Conservation (phyloP, 768 basidiomycete genomes). For the Termitomyces sp. region DNA sequence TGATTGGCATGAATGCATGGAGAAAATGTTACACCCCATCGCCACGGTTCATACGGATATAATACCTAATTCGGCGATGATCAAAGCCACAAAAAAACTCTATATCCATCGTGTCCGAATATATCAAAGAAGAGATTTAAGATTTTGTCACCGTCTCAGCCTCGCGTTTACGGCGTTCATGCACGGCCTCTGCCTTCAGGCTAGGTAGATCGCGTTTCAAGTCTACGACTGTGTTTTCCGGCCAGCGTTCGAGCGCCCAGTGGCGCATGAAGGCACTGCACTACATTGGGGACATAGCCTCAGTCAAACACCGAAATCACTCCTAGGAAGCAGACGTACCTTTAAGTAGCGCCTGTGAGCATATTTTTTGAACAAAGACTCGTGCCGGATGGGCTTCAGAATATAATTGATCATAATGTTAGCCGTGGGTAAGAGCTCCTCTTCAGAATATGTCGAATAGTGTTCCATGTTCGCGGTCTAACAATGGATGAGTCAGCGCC, state of each 20-base stretch:
- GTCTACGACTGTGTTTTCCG: constrained; percentile 49
- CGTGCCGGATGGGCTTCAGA: constrained; percentile 63
- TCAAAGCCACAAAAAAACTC: not conserved
- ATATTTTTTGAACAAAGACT: constrained; percentile 86
- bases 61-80: not conserved
- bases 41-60: not conserved
- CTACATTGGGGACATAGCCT: constrained; percentile 27
- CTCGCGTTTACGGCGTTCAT: constrained; percentile 17
- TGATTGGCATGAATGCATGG: constrained; percentile 2
- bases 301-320: not conserved
- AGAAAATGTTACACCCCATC: constrained; percentile 1
- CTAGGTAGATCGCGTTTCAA: constrained; percentile 47
- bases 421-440: constrained; percentile 72
- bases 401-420: constrained; percentile 88
- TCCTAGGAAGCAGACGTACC: constrained; percentile 32
- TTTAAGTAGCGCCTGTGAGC: constrained; percentile 79
- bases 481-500: constrained; percentile 4
- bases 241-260: constrained; percentile 76
- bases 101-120: not conserved
- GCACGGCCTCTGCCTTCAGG: constrained; percentile 45
- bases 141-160: not conserved
- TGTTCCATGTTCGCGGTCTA: constrained; percentile 84
- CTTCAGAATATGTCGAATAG: constrained; percentile 82
- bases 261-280: constrained; percentile 71
- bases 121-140: not conserved